These are phyloP conservation scores for Circinella umbellata DNA, from an alignment of 371 early-diverging fungal species.

Conservation along the genomic window DNA sequence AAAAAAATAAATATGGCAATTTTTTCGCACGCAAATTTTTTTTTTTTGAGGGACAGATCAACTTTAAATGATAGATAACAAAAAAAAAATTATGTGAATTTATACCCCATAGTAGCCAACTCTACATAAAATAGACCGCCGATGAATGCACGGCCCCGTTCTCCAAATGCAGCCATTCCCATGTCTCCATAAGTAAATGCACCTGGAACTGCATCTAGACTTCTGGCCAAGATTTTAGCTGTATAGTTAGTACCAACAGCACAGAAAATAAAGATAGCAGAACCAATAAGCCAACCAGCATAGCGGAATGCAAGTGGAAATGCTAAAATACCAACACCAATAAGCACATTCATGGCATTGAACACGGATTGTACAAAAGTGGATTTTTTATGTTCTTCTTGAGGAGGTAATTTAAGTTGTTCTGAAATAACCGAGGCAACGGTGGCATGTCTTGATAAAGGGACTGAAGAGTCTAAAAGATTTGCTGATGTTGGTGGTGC, in stretches of 20 bases:
- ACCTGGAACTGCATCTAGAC: constrained; percentile 29
- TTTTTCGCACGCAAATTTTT: constrained; percentile 5
- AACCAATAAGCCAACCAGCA: constrained; percentile 60
- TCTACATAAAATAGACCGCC: constrained; percentile 63
- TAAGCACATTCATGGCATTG: constrained; percentile 65
- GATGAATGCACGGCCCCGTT: constrained; percentile 47
- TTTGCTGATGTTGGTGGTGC: background rate
- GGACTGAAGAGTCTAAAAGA: background rate
- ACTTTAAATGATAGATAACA: background rate
- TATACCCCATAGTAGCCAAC: constrained; percentile 59
- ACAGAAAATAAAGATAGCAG: constrained; percentile 53
- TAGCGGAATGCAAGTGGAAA: constrained; percentile 38
- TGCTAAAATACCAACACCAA: constrained; percentile 62
- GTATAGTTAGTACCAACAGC: constrained; percentile 55
- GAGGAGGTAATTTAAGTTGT: constrained; percentile 9
- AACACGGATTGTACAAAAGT: constrained; percentile 49
- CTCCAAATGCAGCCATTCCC: constrained; percentile 69
- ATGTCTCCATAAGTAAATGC: constrained; percentile 64
- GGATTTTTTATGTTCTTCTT: constrained; percentile 18
- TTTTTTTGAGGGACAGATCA: background rate
- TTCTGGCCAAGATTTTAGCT: constrained; percentile 55
- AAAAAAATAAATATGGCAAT: background rate
- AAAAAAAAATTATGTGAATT: background rate
- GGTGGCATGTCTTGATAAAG: constrained; percentile 22
- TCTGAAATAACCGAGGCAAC: constrained; percentile 24